Evolutionary conservation across 805 yeast species (phyloP).

Genomic region (Pichia thaimueangensis): DNA sequence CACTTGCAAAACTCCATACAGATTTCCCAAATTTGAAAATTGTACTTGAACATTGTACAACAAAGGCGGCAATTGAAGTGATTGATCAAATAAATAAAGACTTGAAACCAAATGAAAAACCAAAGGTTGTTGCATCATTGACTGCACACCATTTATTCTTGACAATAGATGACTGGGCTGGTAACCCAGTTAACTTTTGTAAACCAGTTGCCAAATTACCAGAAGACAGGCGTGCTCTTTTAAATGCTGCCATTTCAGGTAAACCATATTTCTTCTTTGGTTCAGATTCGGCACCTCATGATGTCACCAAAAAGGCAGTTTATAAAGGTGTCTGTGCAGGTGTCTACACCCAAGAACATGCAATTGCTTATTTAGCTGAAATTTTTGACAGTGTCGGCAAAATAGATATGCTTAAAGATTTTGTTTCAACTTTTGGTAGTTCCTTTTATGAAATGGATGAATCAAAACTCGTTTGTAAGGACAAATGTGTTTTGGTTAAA

Average conservation of each 20-base stretch:
- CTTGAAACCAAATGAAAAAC: slow-evolving; percentile 24
- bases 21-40: slow-evolving; percentile 86
- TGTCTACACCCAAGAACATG: slow-evolving; percentile 84
- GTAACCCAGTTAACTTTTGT: slow-evolving; percentile 90
- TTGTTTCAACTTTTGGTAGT: slow-evolving; percentile 72
- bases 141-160: slow-evolving; percentile 92
- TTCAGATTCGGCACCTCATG: slow-evolving; percentile 97
- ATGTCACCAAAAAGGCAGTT: slow-evolving; percentile 67
- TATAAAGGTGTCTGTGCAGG: slow-evolving; percentile 95
- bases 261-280: slow-evolving; percentile 93
- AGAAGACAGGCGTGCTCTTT: slow-evolving; percentile 69
- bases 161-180: slow-evolving; percentile 95
- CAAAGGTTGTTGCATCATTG: slow-evolving; percentile 81
- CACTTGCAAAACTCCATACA: slow-evolving; percentile 64
- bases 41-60: slow-evolving; percentile 91
- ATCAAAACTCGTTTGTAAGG: slow-evolving; percentile 37
- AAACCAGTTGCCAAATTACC: slow-evolving; percentile 97
- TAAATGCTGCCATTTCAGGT: slow-evolving; percentile 87
- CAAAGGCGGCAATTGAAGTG: slow-evolving; percentile 78
- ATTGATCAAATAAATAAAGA: slow-evolving; percentile 58
- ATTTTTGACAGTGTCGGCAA: slow-evolving; percentile 64
- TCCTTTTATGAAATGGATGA: slow-evolving; percentile 57
- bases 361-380: slow-evolving; percentile 78
- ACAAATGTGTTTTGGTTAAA: slow-evolving; percentile 50
- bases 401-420: slow-evolving; percentile 60